Evolutionary conservation across 768 basidiomycete species (phyloP).

Genomic region (Serendipita indica): DNA sequence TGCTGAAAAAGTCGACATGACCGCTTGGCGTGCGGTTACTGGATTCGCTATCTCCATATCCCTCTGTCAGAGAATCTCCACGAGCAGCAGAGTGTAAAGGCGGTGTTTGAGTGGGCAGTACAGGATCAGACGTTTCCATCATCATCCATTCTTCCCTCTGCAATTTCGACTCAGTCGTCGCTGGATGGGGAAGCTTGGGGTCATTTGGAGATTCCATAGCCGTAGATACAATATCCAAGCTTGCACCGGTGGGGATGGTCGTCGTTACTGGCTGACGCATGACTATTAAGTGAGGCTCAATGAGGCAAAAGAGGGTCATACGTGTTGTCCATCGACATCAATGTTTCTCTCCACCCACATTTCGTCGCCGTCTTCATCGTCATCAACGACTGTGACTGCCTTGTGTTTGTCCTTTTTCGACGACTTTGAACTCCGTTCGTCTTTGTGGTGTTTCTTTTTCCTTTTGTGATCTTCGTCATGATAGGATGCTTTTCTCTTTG

Average conservation of each 20-base stretch:
- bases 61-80: conserved; percentile 48
- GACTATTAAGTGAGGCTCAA: conserved; percentile 12
- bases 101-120: conserved; percentile 18
- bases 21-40: conserved; percentile 36
- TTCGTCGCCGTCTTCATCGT: conserved; percentile 56
- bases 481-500: not conserved
- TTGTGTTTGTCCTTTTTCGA: conserved; percentile 27
- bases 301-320: conserved; percentile 26
- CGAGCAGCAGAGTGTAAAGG: conserved; percentile 12
- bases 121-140: conserved; percentile 23
- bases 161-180: conserved; percentile 34
- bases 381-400: conserved; percentile 26
- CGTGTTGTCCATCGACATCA: conserved; percentile 58
- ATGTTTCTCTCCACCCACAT: conserved; percentile 86
- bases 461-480: conserved; percentile 10
- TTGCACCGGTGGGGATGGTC: conserved; percentile 63
- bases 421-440: conserved; percentile 20
- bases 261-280: conserved; percentile 40
- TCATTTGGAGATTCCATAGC: conserved; percentile 33
- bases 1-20: conserved; percentile 79
- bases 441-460: conserved; percentile 13
- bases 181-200: conserved; percentile 33
- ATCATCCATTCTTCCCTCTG: conserved; percentile 89
- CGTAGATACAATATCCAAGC: conserved; percentile 51
- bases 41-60: conserved; percentile 39